Evolutionary conservation across 148 eudicot species (phyloP).

Genomic region (Polygonum maritimum): DNA sequence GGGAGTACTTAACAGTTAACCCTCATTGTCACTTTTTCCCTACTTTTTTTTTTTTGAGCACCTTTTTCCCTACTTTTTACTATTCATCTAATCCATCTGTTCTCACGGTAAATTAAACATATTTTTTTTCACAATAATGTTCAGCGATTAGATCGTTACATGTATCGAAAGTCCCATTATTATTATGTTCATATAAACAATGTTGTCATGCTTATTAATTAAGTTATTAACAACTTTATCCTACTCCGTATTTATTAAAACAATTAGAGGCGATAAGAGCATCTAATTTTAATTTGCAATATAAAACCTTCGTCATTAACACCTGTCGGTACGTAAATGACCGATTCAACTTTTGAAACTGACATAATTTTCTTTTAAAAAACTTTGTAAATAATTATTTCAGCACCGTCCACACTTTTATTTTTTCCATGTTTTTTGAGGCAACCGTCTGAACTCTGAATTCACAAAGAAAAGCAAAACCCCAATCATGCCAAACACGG

Average conservation of each 20-base stretch:
- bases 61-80: too few relatives aligned
- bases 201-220: neutral
- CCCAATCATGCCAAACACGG: neutral
- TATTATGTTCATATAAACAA: neutral
- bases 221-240: neutral
- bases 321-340: neutral
- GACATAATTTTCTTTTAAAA: neutral
- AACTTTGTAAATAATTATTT: neutral
- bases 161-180: too few relatives aligned
- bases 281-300: neutral
- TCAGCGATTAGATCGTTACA: too few relatives aligned
- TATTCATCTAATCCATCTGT: too few relatives aligned
- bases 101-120: too few relatives aligned
- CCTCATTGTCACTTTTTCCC: too few relatives aligned
- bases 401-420: slow-evolving; percentile 7
- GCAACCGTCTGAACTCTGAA: neutral
- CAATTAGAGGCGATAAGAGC: neutral
- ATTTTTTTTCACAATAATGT: too few relatives aligned
- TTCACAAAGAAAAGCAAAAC: neutral
- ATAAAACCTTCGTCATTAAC: neutral
- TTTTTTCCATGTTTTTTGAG: neutral
- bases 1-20: too few relatives aligned
- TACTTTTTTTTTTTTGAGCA: too few relatives aligned
- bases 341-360: neutral
- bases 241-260: neutral